Evolutionary conservation across 2,329 filamentous ascomycete species (phyloP), one percentile per base, ranked within the genome.

Genomic region (Chrysosporium keratinophilum): DNA sequence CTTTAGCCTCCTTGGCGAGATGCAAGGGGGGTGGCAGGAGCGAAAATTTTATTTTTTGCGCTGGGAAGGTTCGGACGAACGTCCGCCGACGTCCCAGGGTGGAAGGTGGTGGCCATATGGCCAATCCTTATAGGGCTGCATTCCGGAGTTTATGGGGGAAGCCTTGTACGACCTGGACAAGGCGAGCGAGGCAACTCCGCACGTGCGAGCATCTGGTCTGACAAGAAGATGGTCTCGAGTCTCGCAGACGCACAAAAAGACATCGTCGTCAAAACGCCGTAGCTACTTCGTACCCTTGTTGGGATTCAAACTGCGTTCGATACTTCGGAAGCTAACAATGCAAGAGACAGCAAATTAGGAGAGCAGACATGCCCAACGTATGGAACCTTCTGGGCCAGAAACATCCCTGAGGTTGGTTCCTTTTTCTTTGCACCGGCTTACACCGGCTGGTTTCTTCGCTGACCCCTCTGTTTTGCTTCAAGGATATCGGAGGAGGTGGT

Each of bases 321-420:
- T 28, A 28, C 23, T 28, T 28, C 23, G 23, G 23, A 28, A 28
- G 23, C 23, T 28, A 28, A 28, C 23, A 28, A 28, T 28, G 23
- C 23, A 28, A 28, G 23, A 37, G 10, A 12, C 10, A 12, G 35
- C 35, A 37, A n/a, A 37, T 12, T 37, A 37, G 10, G 10, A 37
- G 35, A 37, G 10, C 35, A 10, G 35, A 37, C 10, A n/a, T 37
- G 10, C n/a, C n/a, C 35, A 37, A 37, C 35, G 11, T 39, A 50
- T 44, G 50, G 50, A 52, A 52, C 19, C 31, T 45, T 52, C 50
- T 52, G 50, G 41, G 39, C 41, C 50, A 46, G 39, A 43, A 43
- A 19, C 6, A 45, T 31, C 40, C 41, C 42, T 39, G 34, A 11
- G 15, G 42, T 12, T 17, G 42, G 12, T 23, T 28, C 20, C 33